Percentiles rank a stretch among this genome's conserved stretches.
Conservation (phyloP, 108 stramenopile genomes). For the Bacterosira constricta region DNA sequence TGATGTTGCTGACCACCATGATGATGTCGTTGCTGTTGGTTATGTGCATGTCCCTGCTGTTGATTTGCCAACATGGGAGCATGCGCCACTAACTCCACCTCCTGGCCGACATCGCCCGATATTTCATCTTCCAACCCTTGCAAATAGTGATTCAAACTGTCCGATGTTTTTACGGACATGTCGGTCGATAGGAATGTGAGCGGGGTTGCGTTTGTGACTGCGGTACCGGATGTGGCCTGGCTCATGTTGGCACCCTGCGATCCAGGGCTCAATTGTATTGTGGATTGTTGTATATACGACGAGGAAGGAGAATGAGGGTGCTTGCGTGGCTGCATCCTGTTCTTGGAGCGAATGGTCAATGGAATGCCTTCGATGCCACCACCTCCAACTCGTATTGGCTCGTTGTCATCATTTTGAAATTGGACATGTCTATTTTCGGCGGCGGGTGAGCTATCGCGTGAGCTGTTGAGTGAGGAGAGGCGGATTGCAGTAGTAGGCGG, state of each 20-base stretch:
- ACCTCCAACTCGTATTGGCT: too few species aligned
- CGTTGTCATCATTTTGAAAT: conserved; percentile 3
- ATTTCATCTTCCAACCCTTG: conserved; percentile 44
- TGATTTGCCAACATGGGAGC: conserved; percentile 18
- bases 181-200: conserved; percentile 27
- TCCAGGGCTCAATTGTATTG: not conserved
- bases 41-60: not conserved
- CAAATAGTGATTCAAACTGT: conserved; percentile 29
- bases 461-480: not conserved
- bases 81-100: conserved; percentile 44
- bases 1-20: not conserved
- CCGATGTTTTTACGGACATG: conserved; percentile 21
- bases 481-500: not conserved
- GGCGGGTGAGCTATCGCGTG: not conserved
- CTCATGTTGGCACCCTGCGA: not conserved
- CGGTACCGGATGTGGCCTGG: not conserved
- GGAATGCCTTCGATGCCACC: not conserved
- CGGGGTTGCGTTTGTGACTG: conserved; percentile 24
- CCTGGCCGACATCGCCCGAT: conserved; percentile 45
- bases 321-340: not conserved
- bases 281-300: too few species aligned
- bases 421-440: conserved; percentile 8
- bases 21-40: not conserved
- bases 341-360: conserved; percentile 1
- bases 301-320: too few species aligned